Evolutionary conservation across 768 basidiomycete species (phyloP).

Genomic region (Termitomyces eurrhizus): DNA sequence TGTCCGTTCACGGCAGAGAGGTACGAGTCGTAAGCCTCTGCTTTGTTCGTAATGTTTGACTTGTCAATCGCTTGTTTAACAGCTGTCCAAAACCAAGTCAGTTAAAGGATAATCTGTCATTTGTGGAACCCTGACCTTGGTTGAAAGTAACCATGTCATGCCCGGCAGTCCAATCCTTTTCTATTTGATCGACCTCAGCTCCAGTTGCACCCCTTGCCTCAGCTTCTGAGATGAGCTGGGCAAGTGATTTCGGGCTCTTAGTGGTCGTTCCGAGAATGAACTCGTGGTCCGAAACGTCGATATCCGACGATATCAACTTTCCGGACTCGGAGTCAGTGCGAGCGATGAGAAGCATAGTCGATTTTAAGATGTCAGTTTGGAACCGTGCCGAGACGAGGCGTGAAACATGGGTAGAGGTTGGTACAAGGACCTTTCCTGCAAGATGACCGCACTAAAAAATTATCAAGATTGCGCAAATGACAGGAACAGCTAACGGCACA

Average conservation of each 20-base stretch:
- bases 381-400: slow-evolving; percentile 84
- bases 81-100: slow-evolving; percentile 31
- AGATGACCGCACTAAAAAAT: slow-evolving; percentile 71
- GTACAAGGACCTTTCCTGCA: slow-evolving; percentile 90
- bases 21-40: slow-evolving; percentile 55
- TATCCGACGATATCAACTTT: slow-evolving; percentile 77
- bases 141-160: slow-evolving; percentile 81
- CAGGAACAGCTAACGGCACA: neutral
- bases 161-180: slow-evolving; percentile 67
- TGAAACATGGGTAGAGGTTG: slow-evolving; percentile 81
- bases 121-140: slow-evolving; percentile 51
- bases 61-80: slow-evolving; percentile 53
- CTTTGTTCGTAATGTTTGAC: slow-evolving; percentile 50
- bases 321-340: slow-evolving; percentile 90
- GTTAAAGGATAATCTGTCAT: neutral
- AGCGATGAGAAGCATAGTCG: slow-evolving; percentile 85
- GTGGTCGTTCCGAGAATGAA: slow-evolving; percentile 64
- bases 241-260: slow-evolving; percentile 47
- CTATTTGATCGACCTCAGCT: slow-evolving; percentile 66
- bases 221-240: slow-evolving; percentile 67
- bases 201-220: slow-evolving; percentile 61
- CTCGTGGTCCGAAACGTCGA: slow-evolving; percentile 81
- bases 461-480: neutral
- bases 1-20: slow-evolving; percentile 53
- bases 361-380: slow-evolving; percentile 87